Evolutionary conservation across 164 flowering plant genomes (phyloP).

Genomic region (Vitis amurensis): DNA sequence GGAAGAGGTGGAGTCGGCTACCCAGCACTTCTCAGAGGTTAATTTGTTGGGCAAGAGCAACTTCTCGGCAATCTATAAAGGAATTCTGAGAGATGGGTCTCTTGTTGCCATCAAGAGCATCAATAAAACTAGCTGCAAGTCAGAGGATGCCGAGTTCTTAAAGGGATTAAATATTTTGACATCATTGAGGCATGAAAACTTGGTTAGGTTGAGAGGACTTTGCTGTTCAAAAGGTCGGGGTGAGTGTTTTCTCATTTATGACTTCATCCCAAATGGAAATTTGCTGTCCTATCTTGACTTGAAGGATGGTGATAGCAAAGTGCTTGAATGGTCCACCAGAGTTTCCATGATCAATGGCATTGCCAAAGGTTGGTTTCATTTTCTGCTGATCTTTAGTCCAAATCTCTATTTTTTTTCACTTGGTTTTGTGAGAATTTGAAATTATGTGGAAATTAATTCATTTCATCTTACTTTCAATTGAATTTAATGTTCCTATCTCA

Average conservation of each 20-base stretch:
- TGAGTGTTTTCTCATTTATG: constrained; percentile 62
- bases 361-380: constrained; percentile 50
- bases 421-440: too few species aligned
- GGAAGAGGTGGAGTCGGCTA: constrained; percentile 63
- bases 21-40: constrained; percentile 56
- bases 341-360: constrained; percentile 52
- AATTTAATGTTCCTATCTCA: neutral
- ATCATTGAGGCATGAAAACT: constrained; percentile 52
- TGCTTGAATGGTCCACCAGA: constrained; percentile 63
- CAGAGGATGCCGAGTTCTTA: constrained; percentile 58
- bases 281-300: constrained; percentile 46
- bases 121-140: constrained; percentile 50
- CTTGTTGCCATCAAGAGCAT: constrained; percentile 51
- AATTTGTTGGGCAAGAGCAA: constrained; percentile 60
- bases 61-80: constrained; percentile 48
- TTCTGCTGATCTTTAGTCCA: neutral
- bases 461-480: neutral
- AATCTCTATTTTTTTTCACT: neutral
- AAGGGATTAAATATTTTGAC: constrained; percentile 50
- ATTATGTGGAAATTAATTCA: neutral
- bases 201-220: constrained; percentile 57
- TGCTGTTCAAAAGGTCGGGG: constrained; percentile 62
- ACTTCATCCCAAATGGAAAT: constrained; percentile 57
- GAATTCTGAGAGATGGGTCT: constrained; percentile 60
- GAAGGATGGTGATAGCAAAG: constrained; percentile 38